These are phyloP conservation scores for Pseudopithomyces chartarum DNA, from an alignment of 2,329 filamentous ascomycete genomes.

Conservation along the genomic window DNA sequence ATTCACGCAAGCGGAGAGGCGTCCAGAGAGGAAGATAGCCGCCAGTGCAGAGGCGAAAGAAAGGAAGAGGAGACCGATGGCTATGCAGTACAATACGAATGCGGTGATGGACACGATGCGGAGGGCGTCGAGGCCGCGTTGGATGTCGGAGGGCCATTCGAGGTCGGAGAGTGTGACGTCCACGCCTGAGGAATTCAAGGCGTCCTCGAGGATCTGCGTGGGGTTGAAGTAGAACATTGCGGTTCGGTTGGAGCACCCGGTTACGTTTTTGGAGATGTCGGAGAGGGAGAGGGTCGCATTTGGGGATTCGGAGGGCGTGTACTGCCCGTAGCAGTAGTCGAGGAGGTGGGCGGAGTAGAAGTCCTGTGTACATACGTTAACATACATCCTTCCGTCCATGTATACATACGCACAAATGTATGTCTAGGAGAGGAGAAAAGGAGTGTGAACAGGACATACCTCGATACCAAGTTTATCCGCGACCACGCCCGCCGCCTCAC, in stretches of 20 bases:
- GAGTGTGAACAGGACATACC: neutral
- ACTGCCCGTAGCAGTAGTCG: constrained; percentile 61
- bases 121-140: constrained; percentile 58
- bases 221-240: constrained; percentile 64
- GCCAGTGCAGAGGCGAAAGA: constrained; percentile 54
- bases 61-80: constrained; percentile 58
- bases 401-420: too few relatives aligned
- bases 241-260: constrained; percentile 58
- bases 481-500: constrained; percentile 50
- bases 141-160: constrained; percentile 62
- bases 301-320: constrained; percentile 48
- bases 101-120: constrained; percentile 56
- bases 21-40: constrained; percentile 52
- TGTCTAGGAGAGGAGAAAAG: too few relatives aligned
- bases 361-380: constrained; percentile 45
- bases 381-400: too few relatives aligned
- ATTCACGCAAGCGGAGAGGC: constrained; percentile 56
- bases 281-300: constrained; percentile 49
- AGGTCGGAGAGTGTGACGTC: constrained; percentile 58
- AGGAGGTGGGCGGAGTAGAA: constrained; percentile 67
- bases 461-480: constrained; percentile 58
- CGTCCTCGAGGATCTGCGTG: constrained; percentile 53
- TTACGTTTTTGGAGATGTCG: constrained; percentile 57
- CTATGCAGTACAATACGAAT: constrained; percentile 65
- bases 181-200: constrained; percentile 50